Percentiles rank a stretch among this genome's conserved stretches.
phyloP scores from a whole-genome alignment of 768 basidiomycete species.

The Tephrocybe rancida region DNA sequence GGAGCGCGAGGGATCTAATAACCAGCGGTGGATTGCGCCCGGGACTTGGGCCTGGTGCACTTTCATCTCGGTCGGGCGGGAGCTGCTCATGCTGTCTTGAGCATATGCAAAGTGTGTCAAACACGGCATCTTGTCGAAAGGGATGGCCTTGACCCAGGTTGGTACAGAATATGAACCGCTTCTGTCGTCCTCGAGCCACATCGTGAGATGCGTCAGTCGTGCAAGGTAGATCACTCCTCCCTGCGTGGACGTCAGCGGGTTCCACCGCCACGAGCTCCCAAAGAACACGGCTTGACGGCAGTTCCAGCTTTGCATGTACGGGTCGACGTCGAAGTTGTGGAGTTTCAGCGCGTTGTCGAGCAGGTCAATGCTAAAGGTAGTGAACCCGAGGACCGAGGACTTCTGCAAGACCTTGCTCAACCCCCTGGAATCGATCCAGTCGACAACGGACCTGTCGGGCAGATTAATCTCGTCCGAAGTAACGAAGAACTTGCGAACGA shows the following conservation, averaged over 20 bases:
- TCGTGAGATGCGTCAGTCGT: not conserved
- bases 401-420: not conserved
- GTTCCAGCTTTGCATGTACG: not conserved
- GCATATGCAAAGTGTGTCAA: not conserved
- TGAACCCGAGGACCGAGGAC: not conserved
- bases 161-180: not conserved
- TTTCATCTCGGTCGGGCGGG: not conserved
- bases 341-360: not conserved
- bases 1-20: too few relatives aligned
- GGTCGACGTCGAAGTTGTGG: not conserved
- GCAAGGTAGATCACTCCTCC: not conserved
- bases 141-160: not conserved
- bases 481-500: not conserved
- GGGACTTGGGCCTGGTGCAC: too few relatives aligned
- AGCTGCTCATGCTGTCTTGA: not conserved
- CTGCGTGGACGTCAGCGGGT: not conserved
- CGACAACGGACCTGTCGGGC: not conserved
- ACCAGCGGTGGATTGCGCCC: too few relatives aligned
- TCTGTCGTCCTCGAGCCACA: not conserved
- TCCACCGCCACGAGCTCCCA: not conserved
- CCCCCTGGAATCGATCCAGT: not conserved
- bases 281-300: not conserved
- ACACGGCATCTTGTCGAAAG: not conserved
- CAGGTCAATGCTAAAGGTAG: not conserved
- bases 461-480: not conserved